A percentile compares a stretch with the other conserved stretches of the same genome.
These are phyloP conservation scores for Penicillium egyptiacum DNA, from an alignment of 495 filamentous ascomycete genomes.

Conservation along the genomic window DNA sequence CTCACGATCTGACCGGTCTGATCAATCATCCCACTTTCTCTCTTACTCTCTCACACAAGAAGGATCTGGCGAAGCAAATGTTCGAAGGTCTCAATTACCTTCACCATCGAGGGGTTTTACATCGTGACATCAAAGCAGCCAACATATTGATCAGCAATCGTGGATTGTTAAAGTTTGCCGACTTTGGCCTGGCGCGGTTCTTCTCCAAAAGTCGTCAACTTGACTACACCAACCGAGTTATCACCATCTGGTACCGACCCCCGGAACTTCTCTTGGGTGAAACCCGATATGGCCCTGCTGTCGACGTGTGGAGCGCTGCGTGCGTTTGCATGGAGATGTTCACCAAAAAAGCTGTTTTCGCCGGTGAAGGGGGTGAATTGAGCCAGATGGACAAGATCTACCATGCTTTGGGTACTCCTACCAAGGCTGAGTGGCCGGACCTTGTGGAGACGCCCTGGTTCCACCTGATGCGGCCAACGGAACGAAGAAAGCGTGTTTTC, in stretches of 20 bases:
- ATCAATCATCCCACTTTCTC: slow-evolving; percentile 94
- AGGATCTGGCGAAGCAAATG: slow-evolving; percentile 88
- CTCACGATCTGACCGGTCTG: slow-evolving; percentile 84
- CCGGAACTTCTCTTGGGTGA: slow-evolving; percentile 93
- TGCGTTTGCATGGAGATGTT: slow-evolving; percentile 98
- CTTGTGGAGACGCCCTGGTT: slow-evolving; percentile 95
- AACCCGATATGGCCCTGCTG: slow-evolving; percentile 89
- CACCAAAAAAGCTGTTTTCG: slow-evolving; percentile 90
- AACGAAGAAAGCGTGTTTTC: slow-evolving; percentile 75
- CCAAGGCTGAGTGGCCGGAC: slow-evolving; percentile 77
- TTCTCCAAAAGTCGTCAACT: slow-evolving; percentile 88
- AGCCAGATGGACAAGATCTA: slow-evolving; percentile 97
- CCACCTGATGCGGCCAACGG: slow-evolving; percentile 76
- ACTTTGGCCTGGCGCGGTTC: slow-evolving; percentile 97
- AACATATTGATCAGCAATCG: slow-evolving; percentile 92
- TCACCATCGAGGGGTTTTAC: slow-evolving; percentile 87
- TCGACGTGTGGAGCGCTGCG: slow-evolving; percentile 97
- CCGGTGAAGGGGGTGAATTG: slow-evolving; percentile 90
- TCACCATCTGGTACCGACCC: slow-evolving; percentile 92
- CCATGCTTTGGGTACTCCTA: slow-evolving; percentile 87
- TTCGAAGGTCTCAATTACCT: slow-evolving; percentile 95
- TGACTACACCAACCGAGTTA: slow-evolving; percentile 98
- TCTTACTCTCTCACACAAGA: slow-evolving; percentile 83
- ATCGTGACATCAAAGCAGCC: slow-evolving; percentile 92
- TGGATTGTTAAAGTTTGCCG: slow-evolving; percentile 87